Conservation (phyloP, 2,329 filamentous ascomycete genomes). For the Aspergillus transmontanensis region DNA sequence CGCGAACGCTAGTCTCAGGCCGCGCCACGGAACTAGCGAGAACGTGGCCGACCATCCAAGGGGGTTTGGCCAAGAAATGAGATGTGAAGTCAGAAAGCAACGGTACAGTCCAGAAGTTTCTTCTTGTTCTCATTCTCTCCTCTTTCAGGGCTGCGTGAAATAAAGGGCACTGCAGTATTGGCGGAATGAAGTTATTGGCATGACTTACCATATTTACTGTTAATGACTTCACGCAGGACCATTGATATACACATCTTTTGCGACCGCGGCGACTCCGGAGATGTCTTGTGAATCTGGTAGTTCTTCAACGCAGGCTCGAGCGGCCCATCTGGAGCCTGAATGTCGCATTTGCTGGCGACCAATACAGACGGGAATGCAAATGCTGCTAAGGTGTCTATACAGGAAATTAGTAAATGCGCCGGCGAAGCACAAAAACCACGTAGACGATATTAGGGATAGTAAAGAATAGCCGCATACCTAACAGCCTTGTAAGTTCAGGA, state of each 20-base stretch:
- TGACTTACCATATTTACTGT: slow-evolving; percentile 67
- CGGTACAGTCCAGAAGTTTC: background rate
- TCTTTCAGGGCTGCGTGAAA: background rate
- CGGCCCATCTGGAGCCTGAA: slow-evolving; percentile 68
- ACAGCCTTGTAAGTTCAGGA: slow-evolving; percentile 70
- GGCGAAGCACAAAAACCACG: background rate
- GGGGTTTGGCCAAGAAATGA: slow-evolving; percentile 13
- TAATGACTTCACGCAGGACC: slow-evolving; percentile 72
- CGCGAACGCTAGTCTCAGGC: slow-evolving; percentile 31
- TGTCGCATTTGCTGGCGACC: slow-evolving; percentile 89
- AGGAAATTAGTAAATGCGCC: slow-evolving; percentile 15
- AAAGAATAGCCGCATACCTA: slow-evolving; percentile 64
- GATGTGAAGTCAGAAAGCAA: background rate
- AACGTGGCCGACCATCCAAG: slow-evolving; percentile 29
- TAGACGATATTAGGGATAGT: background rate
- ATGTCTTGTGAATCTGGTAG: slow-evolving; percentile 73
- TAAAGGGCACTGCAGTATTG: background rate
- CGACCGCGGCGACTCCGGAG: slow-evolving; percentile 68
- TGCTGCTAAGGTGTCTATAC: slow-evolving; percentile 70
- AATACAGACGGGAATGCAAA: slow-evolving; percentile 75
- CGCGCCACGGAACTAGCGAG: slow-evolving; percentile 28
- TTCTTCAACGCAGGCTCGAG: slow-evolving; percentile 72
- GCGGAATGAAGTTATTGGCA: background rate
- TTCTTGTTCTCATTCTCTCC: background rate
- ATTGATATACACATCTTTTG: slow-evolving; percentile 75